Base-by-base conservation (phyloP, 441 rosid genomes). In the Jatropha multifida region DNA sequence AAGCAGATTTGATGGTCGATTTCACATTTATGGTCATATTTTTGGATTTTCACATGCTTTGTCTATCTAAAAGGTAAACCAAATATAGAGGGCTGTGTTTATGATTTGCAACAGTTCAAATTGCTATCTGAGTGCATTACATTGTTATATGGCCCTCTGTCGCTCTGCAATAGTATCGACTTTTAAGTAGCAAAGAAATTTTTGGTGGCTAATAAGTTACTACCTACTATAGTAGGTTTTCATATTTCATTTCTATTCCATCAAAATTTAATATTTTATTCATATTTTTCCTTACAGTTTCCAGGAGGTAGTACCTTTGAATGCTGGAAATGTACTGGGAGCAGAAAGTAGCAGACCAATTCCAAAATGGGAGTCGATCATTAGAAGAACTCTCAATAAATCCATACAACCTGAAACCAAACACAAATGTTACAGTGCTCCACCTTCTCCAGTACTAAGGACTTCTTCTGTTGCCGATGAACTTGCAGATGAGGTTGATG, bases 301-400 rank as follows among this genome's bases (percentile, higher is more conserved):
- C 80, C 98, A 96, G 78, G 99, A 96, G 88, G 93, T 96, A 17
- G 99, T 96, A 71, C 98, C 99, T 41, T 66, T 96, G 88, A 96
- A 81, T 86, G 98, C 99, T 32, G 99, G 96, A 56, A 96, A 96
- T 69, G 97, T 96, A 46, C 85, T 96, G 11, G 99, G 99, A 75
- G 97, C 98, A 58, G 99, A 96, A 86, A 97, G 94, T 66, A 80
- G 72, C 78, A 85, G 90, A 74, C 98, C 98, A 8, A 96, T 96
- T 78, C 89, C 84, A 0, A 92, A 84, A 81, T 96, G 99, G 99
- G 99, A 96, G 83, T 89, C 92, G 52, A 83, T 92, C 79, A 93
- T 96, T 72, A 88, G 98, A 66, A 90, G 83, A 86, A 90, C 98
- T 18, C 77, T 96, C 55, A 94, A 96, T 90, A 91, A 89, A 81